A percentile compares a stretch with the other conserved stretches of the same genome.
phyloP scores from a whole-genome alignment of 495 filamentous ascomycete species.

The Lophium mytilinum region DNA sequence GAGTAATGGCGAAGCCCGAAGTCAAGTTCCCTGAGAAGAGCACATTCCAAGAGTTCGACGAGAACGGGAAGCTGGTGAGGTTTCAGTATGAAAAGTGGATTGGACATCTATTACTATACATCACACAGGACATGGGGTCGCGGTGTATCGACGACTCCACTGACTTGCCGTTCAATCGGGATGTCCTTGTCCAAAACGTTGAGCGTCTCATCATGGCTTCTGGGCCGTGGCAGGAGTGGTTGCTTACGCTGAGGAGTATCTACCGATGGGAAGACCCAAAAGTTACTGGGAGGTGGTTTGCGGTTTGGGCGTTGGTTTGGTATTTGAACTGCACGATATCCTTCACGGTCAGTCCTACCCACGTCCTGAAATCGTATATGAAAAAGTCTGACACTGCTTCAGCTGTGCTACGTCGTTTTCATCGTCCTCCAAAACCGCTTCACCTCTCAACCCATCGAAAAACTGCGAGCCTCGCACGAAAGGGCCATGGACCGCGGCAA shows the following conservation, averaged over 20 bases:
- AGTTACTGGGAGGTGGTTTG: slow-evolving; percentile 21
- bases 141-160: slow-evolving; percentile 25
- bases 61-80: slow-evolving; percentile 11
- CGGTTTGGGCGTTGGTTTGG: slow-evolving; percentile 17
- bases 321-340: slow-evolving; percentile 21
- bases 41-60: slow-evolving; percentile 10
- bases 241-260: slow-evolving; percentile 19
- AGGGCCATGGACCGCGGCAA: slow-evolving; percentile 16
- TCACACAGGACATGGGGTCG: slow-evolving; percentile 11
- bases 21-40: slow-evolving; percentile 8
- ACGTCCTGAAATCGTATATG: background rate
- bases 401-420: slow-evolving; percentile 25
- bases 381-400: background rate
- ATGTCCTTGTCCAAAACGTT: slow-evolving; percentile 10
- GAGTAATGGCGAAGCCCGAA: slow-evolving; percentile 5
- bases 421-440: slow-evolving; percentile 21
- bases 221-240: slow-evolving; percentile 26
- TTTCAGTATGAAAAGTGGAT: slow-evolving; percentile 19
- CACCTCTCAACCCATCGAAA: slow-evolving; percentile 1
- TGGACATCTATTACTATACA: slow-evolving; percentile 23
- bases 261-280: slow-evolving; percentile 29
- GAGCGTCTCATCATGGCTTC: slow-evolving; percentile 27
- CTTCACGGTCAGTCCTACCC: slow-evolving; percentile 17
- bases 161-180: slow-evolving; percentile 17
- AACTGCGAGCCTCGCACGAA: slow-evolving; percentile 20